Base-by-base conservation (phyloP, 495 filamentous ascomycete genomes). In the Aspergillus hancockii region DNA sequence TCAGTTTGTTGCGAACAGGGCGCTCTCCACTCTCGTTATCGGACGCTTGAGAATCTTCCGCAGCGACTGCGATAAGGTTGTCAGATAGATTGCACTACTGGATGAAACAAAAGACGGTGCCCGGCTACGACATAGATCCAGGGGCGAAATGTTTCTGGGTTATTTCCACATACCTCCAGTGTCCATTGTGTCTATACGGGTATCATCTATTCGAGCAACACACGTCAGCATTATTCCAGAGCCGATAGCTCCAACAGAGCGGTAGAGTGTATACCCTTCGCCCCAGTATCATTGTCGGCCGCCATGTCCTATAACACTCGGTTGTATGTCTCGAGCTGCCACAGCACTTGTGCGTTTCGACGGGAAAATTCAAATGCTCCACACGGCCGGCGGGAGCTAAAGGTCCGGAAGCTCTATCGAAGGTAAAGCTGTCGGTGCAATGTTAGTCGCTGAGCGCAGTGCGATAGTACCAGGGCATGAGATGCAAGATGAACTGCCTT, bases 1-100 rank as follows among this genome's bases (percentile, higher is more conserved):
- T 83, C 46, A 89, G 67, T 64, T 88, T 82, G 61, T 85, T 80
- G 52, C 86, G 77, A 45, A 85, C 83, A 10, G 82, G 83, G 57
- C 79, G 77, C 63, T 85, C 83, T 61, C 81, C 75, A 41, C 73
- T 65, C 30, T 82, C 79, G 53, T 78, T 79, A 63, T 83, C 81
- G 52, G 76, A 80, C 28, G 63, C 66, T 51, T 69, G 67, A 46
- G 68, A 63, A 25, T 71, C 67, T 57, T 71, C 71, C 22, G 64
- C 61, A 25, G 63, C 63, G 45, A 62, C 67, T 69, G 50, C 52
- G 49, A 51, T 32, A 7, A 40, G 14, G 23, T 56, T 54, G 49
- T 65, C 41, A 68, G 61, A 57, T 46, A 41, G 47, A 19, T 1
- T 16, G 38, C 38, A 16, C 38, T 14, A n/a, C 13, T 14, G 3